A percentile compares a stretch with the other conserved stretches of the same genome.
Conservation (phyloP, 2,329 filamentous ascomycete species). For the Parasarocladium wereldwijsianum region DNA sequence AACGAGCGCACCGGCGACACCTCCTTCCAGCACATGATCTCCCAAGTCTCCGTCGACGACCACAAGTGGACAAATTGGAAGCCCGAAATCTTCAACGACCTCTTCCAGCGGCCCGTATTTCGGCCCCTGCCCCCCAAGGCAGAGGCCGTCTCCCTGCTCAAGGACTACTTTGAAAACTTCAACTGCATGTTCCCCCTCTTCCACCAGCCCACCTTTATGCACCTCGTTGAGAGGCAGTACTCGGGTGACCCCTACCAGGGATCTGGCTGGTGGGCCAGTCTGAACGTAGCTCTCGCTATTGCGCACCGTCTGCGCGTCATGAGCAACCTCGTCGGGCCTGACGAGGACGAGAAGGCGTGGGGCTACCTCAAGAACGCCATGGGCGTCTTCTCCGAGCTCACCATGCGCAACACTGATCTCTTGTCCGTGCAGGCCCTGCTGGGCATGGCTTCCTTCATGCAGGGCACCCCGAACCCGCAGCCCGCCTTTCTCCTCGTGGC, state of each 20-base stretch:
- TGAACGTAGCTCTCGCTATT: slow-evolving; percentile 90
- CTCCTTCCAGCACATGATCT: slow-evolving; percentile 91
- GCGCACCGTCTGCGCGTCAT: slow-evolving; percentile 85
- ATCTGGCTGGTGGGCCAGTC: slow-evolving; percentile 95
- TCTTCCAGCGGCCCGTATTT: slow-evolving; percentile 77
- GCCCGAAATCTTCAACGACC: slow-evolving; percentile 87
- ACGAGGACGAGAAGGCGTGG: slow-evolving; percentile 92
- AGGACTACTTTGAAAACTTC: slow-evolving; percentile 96
- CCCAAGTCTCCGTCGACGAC: slow-evolving; percentile 77
- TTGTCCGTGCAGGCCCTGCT: slow-evolving; percentile 87
- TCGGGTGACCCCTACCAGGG: slow-evolving; percentile 85
- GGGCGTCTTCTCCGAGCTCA: slow-evolving; percentile 81
- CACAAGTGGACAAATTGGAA: slow-evolving; percentile 98
- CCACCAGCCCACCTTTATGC: slow-evolving; percentile 97
- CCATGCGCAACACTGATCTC: slow-evolving; percentile 91
- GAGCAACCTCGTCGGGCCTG: slow-evolving; percentile 80
- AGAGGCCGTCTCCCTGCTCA: slow-evolving; percentile 77
- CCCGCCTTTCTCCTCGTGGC: slow-evolving; percentile 85
- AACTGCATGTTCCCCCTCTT: slow-evolving; percentile 98
- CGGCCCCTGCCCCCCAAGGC: slow-evolving; percentile 68
- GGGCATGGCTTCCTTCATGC: slow-evolving; percentile 87
- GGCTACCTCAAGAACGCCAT: slow-evolving; percentile 93
- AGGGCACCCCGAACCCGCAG: slow-evolving; percentile 92
- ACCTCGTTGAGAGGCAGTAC: slow-evolving; percentile 87
- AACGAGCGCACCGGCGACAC: slow-evolving; percentile 94